These are phyloP conservation scores for Leishmania martiniquensis DNA, from an alignment of 208 protist genomes.

Conservation along the genomic window DNA sequence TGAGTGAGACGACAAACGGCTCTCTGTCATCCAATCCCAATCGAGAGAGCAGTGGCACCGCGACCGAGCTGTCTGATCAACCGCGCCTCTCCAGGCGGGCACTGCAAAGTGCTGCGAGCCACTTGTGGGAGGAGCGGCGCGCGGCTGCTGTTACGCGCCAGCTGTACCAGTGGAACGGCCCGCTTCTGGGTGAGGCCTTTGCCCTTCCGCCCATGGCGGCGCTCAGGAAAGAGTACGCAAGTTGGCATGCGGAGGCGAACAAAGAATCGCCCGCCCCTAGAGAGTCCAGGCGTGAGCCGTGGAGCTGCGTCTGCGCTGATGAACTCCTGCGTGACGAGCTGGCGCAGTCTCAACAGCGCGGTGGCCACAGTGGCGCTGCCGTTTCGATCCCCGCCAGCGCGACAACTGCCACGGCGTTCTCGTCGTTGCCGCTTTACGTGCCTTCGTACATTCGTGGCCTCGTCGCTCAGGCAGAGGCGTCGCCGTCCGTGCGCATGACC, in stretches of 20 bases:
- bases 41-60: not conserved
- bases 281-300: constrained; percentile 9
- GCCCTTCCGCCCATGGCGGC: constrained; percentile 15
- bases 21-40: not conserved
- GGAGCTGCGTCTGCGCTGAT: constrained; percentile 21
- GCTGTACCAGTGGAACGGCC: constrained; percentile 40
- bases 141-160: constrained; percentile 16
- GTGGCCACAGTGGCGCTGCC: not conserved
- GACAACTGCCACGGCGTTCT: not conserved
- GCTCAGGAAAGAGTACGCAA: constrained; percentile 6
- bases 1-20: not conserved
- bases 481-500: constrained; percentile 24
- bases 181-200: constrained; percentile 25
- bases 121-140: constrained; percentile 10
- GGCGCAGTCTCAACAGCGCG: not conserved
- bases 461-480: constrained; percentile 30
- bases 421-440: constrained; percentile 38
- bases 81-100: not conserved
- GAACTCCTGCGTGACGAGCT: constrained; percentile 27
- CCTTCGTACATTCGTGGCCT: constrained; percentile 72
- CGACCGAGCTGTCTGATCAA: not conserved
- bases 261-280: not conserved
- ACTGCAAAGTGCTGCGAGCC: not conserved
- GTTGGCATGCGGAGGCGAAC: not conserved
- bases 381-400: not conserved